Conservation (phyloP, 2,329 filamentous ascomycete species). For the Xylaria sp. region DNA sequence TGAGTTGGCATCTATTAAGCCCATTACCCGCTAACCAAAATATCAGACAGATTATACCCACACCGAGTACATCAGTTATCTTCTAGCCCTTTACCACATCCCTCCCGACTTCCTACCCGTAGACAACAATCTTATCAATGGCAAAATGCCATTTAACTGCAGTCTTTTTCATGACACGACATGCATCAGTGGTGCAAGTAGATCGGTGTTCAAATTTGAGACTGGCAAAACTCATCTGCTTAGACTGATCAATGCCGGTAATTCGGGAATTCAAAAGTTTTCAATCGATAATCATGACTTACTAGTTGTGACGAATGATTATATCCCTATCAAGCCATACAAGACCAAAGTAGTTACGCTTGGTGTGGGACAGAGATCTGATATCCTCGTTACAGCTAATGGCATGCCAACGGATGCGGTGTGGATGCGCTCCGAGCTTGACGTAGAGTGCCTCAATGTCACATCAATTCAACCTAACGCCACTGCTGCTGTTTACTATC, state of each 20-base stretch:
- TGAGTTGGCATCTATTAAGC: no score
- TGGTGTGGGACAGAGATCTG: constrained; percentile 52
- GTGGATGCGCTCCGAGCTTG: constrained; percentile 56
- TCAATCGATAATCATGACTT: constrained; percentile 63
- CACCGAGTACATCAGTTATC: neutral
- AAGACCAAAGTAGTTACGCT: constrained; percentile 54
- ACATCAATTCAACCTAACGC: constrained; percentile 40
- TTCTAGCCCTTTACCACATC: neutral
- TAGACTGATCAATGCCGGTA: constrained; percentile 4
- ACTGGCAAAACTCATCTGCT: neutral
- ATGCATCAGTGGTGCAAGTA: no score
- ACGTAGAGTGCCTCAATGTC: neutral
- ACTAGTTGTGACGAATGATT: constrained; percentile 63
- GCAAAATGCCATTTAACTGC: neutral
- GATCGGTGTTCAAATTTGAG: neutral
- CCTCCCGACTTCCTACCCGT: neutral
- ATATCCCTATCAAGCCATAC: constrained; percentile 65
- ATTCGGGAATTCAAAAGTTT: constrained; percentile 47
- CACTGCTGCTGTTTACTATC: constrained; percentile 18
- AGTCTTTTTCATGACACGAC: neutral
- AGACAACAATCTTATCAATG: constrained; percentile 2
- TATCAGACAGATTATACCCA: neutral
- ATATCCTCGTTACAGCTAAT: constrained; percentile 57
- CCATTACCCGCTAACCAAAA: neutral
- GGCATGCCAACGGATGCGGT: constrained; percentile 54